Percentiles rank a stretch among this genome's conserved stretches.
phyloP scores from a whole-genome alignment of 352 stramenopile species.

The Pythium diclinum region DNA sequence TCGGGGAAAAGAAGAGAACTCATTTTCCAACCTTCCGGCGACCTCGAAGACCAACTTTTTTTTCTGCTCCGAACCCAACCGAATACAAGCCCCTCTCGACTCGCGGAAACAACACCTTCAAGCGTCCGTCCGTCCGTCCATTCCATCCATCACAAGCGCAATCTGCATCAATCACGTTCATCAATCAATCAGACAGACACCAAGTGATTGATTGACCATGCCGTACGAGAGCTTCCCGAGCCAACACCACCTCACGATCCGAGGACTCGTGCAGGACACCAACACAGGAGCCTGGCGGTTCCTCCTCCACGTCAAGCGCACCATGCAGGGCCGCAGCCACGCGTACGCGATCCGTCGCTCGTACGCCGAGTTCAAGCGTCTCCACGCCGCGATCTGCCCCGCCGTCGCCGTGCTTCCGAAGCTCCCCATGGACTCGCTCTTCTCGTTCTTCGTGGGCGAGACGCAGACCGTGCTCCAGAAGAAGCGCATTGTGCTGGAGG shows the following conservation, averaged over 20 bases:
- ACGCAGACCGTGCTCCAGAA: conserved; percentile 64
- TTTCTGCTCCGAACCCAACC: not conserved
- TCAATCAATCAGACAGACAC: conserved; percentile 1
- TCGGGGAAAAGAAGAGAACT: conserved; percentile 4
- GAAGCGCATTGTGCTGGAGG: conserved; percentile 58
- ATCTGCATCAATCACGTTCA: conserved; percentile 13
- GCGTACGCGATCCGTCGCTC: conserved; percentile 63
- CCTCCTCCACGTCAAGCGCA: conserved; percentile 52
- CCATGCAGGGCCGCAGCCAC: conserved; percentile 31
- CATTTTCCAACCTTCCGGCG: not conserved
- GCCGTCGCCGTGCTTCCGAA: conserved; percentile 46
- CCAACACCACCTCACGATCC: conserved; percentile 58
- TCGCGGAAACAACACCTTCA: not conserved
- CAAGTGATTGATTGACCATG: conserved; percentile 32
- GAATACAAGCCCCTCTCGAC: not conserved
- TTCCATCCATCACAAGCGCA: conserved; percentile 3
- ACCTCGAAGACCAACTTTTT: not conserved
- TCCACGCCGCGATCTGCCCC: conserved; percentile 47
- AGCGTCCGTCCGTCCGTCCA: not conserved
- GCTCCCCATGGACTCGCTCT: conserved; percentile 53
- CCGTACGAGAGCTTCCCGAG: conserved; percentile 75
- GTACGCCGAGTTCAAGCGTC: conserved; percentile 67
- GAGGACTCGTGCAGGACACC: conserved; percentile 59
- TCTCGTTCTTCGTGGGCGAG: conserved; percentile 66
- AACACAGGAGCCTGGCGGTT: conserved; percentile 61